Conservation (phyloP, 345 rosid genomes). For the Salix dunnii region DNA sequence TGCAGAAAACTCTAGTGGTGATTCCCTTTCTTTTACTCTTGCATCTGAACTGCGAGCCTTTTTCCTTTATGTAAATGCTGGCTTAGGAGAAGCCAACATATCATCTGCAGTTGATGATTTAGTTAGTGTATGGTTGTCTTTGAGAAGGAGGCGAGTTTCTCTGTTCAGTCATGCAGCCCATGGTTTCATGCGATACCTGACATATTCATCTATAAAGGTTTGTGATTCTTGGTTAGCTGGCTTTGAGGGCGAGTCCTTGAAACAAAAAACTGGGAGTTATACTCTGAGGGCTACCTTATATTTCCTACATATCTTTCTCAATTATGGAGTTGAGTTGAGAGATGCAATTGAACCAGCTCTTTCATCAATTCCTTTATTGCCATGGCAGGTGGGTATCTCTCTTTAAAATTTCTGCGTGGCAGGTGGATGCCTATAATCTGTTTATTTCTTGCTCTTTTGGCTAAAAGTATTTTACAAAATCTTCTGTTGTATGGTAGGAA, state of each 20-base stretch:
- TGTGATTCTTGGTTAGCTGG: constrained; percentile 45
- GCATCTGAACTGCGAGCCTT: constrained; percentile 53
- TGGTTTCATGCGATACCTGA: constrained; percentile 75
- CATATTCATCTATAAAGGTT: constrained; percentile 52
- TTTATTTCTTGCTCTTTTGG: neutral
- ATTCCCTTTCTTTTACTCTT: constrained; percentile 55
- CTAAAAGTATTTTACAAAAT: neutral
- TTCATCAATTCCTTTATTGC: constrained; percentile 65
- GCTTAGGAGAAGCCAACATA: constrained; percentile 41
- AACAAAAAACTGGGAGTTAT: constrained; percentile 55
- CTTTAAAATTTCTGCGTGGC: neutral
- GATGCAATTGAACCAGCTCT: constrained; percentile 73
- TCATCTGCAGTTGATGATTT: constrained; percentile 49
- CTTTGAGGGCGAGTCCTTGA: constrained; percentile 49
- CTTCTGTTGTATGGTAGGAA: constrained; percentile 45
- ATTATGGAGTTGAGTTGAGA: constrained; percentile 79
- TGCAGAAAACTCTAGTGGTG: constrained; percentile 52
- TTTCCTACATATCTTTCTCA: constrained; percentile 74
- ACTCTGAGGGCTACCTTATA: constrained; percentile 73
- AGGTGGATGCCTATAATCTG: neutral
- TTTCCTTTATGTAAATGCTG: constrained; percentile 37
- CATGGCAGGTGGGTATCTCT: constrained; percentile 76
- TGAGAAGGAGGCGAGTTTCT: constrained; percentile 78
- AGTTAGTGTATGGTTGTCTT: constrained; percentile 70
- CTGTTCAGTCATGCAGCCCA: constrained; percentile 79